Percentiles rank a stretch among this genome's conserved stretches.
phyloP scores from a whole-genome alignment of 495 filamentous ascomycete genomes.

The Annulohypoxylon nitens region DNA sequence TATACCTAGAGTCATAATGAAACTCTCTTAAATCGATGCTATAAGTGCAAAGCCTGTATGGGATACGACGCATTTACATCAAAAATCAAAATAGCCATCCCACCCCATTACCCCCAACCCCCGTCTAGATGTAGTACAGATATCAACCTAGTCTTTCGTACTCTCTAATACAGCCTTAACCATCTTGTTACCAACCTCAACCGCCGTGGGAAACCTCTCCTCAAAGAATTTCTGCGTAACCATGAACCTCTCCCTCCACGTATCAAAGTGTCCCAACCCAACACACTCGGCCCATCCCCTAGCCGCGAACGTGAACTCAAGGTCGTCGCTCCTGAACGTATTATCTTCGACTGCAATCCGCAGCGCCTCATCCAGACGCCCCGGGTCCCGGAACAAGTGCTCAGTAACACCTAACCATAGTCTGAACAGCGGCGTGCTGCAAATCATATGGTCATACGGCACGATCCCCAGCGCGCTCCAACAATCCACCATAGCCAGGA shows the following conservation, averaged over 20 bases:
- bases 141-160: slow-evolving; percentile 47
- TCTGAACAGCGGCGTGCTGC: slow-evolving; percentile 97
- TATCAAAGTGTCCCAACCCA: slow-evolving; percentile 87
- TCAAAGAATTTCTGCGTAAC: slow-evolving; percentile 91
- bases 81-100: neutral
- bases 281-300: slow-evolving; percentile 96
- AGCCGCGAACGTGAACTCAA: slow-evolving; percentile 98
- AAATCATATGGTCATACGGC: slow-evolving; percentile 99
- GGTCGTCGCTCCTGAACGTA: slow-evolving; percentile 88
- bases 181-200: slow-evolving; percentile 92
- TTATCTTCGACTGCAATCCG: slow-evolving; percentile 87
- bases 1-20: no score
- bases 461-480: slow-evolving; percentile 94
- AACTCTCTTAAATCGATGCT: no score
- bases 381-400: slow-evolving; percentile 89
- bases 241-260: slow-evolving; percentile 89
- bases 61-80: neutral
- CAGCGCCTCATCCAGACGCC: slow-evolving; percentile 86
- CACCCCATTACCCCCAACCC: neutral
- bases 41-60: neutral
- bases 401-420: slow-evolving; percentile 98
- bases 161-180: slow-evolving; percentile 94
- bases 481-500: slow-evolving; percentile 99
- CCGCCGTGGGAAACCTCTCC: slow-evolving; percentile 86
- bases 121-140: neutral